Conservation (phyloP, 2,329 filamentous ascomycete genomes). For the Hawksworthiomyces lignivorus region DNA sequence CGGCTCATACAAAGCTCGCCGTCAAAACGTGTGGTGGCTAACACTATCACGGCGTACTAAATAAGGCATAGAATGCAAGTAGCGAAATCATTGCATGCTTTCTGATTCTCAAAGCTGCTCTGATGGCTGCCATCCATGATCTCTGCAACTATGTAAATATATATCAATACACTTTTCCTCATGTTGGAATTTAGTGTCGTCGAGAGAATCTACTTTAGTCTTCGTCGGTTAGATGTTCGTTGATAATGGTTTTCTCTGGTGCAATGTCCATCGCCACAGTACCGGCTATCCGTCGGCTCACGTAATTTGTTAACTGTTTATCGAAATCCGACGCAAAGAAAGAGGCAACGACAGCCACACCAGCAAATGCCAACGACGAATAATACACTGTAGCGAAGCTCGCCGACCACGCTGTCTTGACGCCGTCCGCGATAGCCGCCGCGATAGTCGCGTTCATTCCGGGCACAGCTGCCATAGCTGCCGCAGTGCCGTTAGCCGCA, state of each 20-base stretch:
- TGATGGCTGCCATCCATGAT: no score
- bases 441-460: constrained; percentile 10
- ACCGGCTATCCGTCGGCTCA: constrained; percentile 10
- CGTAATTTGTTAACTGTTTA: constrained; percentile 8
- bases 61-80: no score
- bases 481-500: constrained; percentile 5
- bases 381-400: constrained; percentile 10
- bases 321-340: constrained; percentile 9
- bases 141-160: no score
- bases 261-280: constrained; percentile 10
- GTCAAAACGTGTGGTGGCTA: no score
- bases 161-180: no score
- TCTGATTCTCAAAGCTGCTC: no score
- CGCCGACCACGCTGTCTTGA: constrained; percentile 8
- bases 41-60: no score
- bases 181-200: no score
- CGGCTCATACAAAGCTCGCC: no score
- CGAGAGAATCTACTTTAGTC: no score
- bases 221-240: constrained; percentile 14
- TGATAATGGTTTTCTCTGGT: constrained; percentile 8
- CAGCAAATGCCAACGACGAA: constrained; percentile 9
- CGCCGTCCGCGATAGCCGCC: constrained; percentile 2
- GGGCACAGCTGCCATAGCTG: constrained; percentile 6
- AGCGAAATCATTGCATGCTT: no score
- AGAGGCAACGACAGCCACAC: constrained; percentile 9